A percentile compares a stretch with the other conserved stretches of the same genome.
Evolutionary conservation across 2,329 filamentous ascomycete species (phyloP).

Genomic region (Didymellaceae sp.): DNA sequence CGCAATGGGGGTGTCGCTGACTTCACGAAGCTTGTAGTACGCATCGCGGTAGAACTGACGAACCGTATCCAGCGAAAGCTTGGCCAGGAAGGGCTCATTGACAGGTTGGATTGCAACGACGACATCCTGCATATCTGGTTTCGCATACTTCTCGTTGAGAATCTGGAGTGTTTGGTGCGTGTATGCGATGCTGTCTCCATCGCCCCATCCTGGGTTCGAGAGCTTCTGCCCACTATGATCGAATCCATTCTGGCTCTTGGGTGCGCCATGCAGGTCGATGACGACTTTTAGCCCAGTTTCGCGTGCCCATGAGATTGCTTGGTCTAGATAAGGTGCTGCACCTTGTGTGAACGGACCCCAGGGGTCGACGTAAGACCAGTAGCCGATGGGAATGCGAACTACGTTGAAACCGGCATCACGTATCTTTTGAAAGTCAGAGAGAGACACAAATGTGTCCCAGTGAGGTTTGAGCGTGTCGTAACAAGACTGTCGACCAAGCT

Average conservation of each 20-base stretch:
- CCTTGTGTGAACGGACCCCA: conserved; percentile 59
- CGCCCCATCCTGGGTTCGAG: conserved; percentile 53
- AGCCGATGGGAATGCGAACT: conserved; percentile 65
- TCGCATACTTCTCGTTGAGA: conserved; percentile 64
- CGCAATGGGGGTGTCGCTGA: conserved; percentile 58
- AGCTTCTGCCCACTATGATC: conserved; percentile 64
- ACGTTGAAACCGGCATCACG: conserved; percentile 63
- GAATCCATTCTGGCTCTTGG: conserved; percentile 65
- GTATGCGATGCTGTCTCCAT: conserved; percentile 55
- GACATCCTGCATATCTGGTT: conserved; percentile 60
- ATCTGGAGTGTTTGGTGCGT: conserved; percentile 63
- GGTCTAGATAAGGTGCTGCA: conserved; percentile 60
- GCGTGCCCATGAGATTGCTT: conserved; percentile 63
- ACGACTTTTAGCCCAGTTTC: conserved; percentile 60
- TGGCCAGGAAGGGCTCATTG: conserved; percentile 62
- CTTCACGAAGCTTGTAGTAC: conserved; percentile 56
- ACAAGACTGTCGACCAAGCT: conserved; percentile 55
- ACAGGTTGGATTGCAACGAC: conserved; percentile 64
- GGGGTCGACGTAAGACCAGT: conserved; percentile 54
- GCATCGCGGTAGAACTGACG: conserved; percentile 63
- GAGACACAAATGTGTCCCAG: conserved; percentile 60
- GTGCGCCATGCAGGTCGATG: conserved; percentile 63
- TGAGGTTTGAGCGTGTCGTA: conserved; percentile 54
- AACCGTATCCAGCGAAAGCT: conserved; percentile 54
- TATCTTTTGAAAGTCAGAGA: conserved; percentile 62